Conservation (phyloP, 2,329 filamentous ascomycete genomes). For the Penicillium janthinellum region DNA sequence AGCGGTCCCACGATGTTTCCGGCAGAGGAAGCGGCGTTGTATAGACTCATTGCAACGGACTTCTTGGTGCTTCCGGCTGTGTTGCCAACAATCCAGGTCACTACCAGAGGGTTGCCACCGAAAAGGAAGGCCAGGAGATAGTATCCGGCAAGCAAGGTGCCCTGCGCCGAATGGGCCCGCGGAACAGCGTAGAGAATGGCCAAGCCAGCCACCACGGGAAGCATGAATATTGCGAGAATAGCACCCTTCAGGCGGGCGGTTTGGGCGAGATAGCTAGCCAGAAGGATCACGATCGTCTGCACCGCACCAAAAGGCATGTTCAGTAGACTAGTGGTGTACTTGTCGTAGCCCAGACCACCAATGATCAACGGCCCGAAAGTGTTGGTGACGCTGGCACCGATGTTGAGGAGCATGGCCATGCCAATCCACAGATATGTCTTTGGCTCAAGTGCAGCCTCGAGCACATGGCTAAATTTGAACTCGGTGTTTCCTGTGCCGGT, state of each 20-base stretch:
- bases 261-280: constrained; percentile 61
- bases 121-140: constrained; percentile 69
- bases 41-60: constrained; percentile 64
- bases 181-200: constrained; percentile 59
- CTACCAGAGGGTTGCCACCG: constrained; percentile 65
- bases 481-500: constrained; percentile 50
- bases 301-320: constrained; percentile 69
- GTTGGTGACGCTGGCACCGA: constrained; percentile 65
- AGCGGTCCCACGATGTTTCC: constrained; percentile 70
- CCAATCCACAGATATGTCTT: constrained; percentile 62
- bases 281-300: constrained; percentile 62
- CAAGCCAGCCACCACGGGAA: constrained; percentile 63
- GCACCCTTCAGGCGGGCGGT: constrained; percentile 59
- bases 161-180: constrained; percentile 44
- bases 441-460: constrained; percentile 46
- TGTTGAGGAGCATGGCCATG: constrained; percentile 64
- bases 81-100: constrained; percentile 70
- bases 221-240: constrained; percentile 56
- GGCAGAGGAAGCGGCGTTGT: constrained; percentile 62
- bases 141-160: constrained; percentile 60
- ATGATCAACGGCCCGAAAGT: constrained; percentile 68
- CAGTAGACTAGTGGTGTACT: constrained; percentile 60
- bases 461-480: constrained; percentile 50
- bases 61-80: constrained; percentile 70
- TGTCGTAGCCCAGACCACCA: constrained; percentile 61